phyloP scores from a whole-genome alignment of 768 basidiomycete genomes.

The Myochromella boudieri region DNA sequence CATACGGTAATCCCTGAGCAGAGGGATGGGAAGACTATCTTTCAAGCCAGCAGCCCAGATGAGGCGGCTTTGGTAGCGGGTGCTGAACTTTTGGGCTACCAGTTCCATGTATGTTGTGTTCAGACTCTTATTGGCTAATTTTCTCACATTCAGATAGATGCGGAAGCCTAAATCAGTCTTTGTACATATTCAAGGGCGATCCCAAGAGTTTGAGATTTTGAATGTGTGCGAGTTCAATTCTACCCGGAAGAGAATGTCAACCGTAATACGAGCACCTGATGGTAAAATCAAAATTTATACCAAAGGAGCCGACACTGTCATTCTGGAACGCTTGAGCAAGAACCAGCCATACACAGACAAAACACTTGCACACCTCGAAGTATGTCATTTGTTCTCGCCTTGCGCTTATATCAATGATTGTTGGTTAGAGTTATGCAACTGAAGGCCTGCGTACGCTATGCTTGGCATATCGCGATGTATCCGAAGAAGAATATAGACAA shows the following conservation, averaged over 20 bases:
- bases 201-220: constrained; percentile 83
- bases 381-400: constrained; percentile 33
- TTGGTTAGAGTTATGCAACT: constrained; percentile 84
- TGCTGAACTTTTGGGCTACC: constrained; percentile 88
- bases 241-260: constrained; percentile 97
- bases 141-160: constrained; percentile 48
- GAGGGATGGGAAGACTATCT: constrained; percentile 85
- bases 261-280: constrained; percentile 81
- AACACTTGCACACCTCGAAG: constrained; percentile 90
- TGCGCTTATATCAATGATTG: not conserved
- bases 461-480: constrained; percentile 89
- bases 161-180: constrained; percentile 97
- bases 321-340: constrained; percentile 87
- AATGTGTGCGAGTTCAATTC: constrained; percentile 99
- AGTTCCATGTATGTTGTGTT: constrained; percentile 76
- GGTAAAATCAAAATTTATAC: constrained; percentile 94
- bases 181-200: constrained; percentile 71
- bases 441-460: constrained; percentile 97
- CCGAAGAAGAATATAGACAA: constrained; percentile 85
- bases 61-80: constrained; percentile 96
- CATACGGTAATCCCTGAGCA: constrained; percentile 98
- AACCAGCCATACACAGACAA: constrained; percentile 83
- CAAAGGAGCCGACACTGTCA: constrained; percentile 98
- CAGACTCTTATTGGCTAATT: not conserved
- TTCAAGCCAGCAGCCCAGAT: constrained; percentile 96